Evolutionary conservation across 352 stramenopile genomes (phyloP), one percentile per base, ranked within the genome.

Genomic region (Phytopythium chamaehyphon): DNA sequence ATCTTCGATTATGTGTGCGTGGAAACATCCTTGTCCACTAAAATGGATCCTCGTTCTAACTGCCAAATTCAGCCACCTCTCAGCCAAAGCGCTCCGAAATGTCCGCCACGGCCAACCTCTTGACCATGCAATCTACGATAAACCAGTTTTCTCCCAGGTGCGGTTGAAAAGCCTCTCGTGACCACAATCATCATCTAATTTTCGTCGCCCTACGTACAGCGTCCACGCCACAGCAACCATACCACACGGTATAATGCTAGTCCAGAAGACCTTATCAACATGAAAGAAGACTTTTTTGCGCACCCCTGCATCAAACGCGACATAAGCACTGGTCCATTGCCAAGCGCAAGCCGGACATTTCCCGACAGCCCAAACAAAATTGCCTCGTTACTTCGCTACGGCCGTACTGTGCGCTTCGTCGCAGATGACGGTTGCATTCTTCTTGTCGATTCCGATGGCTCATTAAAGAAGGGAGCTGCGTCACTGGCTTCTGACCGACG

Each of bases 1-100:
- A 88, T 88, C 51, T 71, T 86, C 19, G 77, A 83, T 51, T 88
- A 88, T 24, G 75, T 88, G 77, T 85, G 64, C 53, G 76, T 51
- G 10, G 6, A 36, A n/a, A n/a, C 12, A 35, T 48, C 24, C 10
- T 47, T 3, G 5, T 14, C 40, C n/a, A 49, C n/a, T 22, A 24
- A 14, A 14, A 35, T 47, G 44, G 15, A 55, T 40, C 39, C 18
- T 33, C 26, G 28, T 51, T 11, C n/a, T 62, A 14, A 11, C 16
- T 39, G 43, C 11, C 0, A 15, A 12, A n/a, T 22, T 23, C 15
- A 88, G 77, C 2, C 55, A 83, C 22, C 53, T 80, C 21, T 89
- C 77, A 16, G 72, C 77, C 7, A 59, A 61, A 16, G 37, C 86
- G 15, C 47, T 86, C 18, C 73, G 71, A 15, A 83, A 86, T 65